These are phyloP conservation scores for Septoria linicola DNA, from an alignment of 2,329 filamentous ascomycete genomes.

Conservation along the genomic window DNA sequence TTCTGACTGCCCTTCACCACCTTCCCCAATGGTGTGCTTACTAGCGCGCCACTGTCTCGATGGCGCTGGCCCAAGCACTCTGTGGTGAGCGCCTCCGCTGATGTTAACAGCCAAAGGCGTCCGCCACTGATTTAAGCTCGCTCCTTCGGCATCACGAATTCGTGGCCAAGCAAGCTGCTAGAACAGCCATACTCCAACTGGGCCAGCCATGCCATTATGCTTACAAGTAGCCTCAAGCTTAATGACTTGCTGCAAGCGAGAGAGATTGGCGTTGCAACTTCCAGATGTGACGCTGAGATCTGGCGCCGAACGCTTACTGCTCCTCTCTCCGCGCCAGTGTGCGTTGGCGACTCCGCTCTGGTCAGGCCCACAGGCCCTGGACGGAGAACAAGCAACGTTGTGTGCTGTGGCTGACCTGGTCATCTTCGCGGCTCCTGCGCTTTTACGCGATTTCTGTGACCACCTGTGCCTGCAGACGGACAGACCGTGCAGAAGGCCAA, in stretches of 20 bases:
- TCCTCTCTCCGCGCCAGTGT: constrained; percentile 5
- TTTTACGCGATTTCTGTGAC: too few relatives aligned
- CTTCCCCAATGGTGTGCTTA: background rate
- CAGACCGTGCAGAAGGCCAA: constrained; percentile 8
- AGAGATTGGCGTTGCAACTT: constrained; percentile 26
- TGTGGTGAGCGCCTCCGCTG: background rate
- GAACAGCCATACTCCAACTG: constrained; percentile 3
- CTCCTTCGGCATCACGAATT: constrained; percentile 25
- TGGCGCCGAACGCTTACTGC: constrained; percentile 15
- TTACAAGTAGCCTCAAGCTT: constrained; percentile 27
- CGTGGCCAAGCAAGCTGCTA: constrained; percentile 16
- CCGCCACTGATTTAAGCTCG: constrained; percentile 23
- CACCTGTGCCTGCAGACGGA: too few relatives aligned
- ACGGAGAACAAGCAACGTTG: background rate
- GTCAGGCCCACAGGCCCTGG: background rate
- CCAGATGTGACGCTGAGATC: constrained; percentile 24
- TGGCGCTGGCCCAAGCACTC: constrained; percentile 1
- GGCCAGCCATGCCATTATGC: constrained; percentile 26
- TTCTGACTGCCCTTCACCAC: too few relatives aligned
- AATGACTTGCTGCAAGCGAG: constrained; percentile 14
- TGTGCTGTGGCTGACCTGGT: background rate
- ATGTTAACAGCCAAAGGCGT: constrained; percentile 22
- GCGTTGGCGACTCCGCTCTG: constrained; percentile 4
- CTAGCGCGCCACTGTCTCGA: constrained; percentile 22
- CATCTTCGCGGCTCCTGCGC: background rate